Base-by-base conservation (phyloP, 306 rosid species). In the Malus asiatica region DNA sequence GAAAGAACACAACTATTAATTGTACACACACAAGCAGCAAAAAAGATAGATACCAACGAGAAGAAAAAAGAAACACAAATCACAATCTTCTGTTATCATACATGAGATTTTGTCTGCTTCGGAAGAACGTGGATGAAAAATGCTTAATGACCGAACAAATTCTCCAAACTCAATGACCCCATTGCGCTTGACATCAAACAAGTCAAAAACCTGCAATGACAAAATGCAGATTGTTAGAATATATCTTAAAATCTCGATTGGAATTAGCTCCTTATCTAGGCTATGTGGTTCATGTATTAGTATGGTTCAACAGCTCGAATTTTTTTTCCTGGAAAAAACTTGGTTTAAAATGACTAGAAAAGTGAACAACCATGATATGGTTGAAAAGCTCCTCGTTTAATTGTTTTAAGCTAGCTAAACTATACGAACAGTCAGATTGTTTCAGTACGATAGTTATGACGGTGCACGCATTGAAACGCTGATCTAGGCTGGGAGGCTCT, bases 151-250 rank as follows among this genome's bases (percentile, higher is more conserved):
- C n/a, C 88, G 83, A 76, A 93, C 96, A 40, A 93, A 93, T 53
- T 93, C 96, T 32, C 82, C 97, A 46, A 91, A 93, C 51, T 78
- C 93, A 68, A 93, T 91, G 8, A 83, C 85, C 78, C 97, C 93
- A 20, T 89, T 83, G 12, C 8, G 77, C 87, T 93, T 89, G 45
- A 80, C 27, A 77, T 91, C 97, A 81, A 93, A 93, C 85, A 91
- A 76, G 73, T 87, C 89, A 66, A 93, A 93, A 22, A 93, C 85
- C 97, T 93, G 89, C 62, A 27, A 66, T 42, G 46, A 13, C 5
- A n/a, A 19, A 23, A 27, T 67, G 35, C 6, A 40, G 13, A 25
- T 29, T 48, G 57, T 35, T 38, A 57, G 38, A 11, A 38, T 8
- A 22, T 6, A 13, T 12, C 64, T 57, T 9, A 22, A 40, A 72